Percentiles rank a stretch among this genome's conserved stretches.
These are phyloP conservation scores for Adenanthera pavonina DNA, from an alignment of 306 rosid species.

Conservation along the genomic window DNA sequence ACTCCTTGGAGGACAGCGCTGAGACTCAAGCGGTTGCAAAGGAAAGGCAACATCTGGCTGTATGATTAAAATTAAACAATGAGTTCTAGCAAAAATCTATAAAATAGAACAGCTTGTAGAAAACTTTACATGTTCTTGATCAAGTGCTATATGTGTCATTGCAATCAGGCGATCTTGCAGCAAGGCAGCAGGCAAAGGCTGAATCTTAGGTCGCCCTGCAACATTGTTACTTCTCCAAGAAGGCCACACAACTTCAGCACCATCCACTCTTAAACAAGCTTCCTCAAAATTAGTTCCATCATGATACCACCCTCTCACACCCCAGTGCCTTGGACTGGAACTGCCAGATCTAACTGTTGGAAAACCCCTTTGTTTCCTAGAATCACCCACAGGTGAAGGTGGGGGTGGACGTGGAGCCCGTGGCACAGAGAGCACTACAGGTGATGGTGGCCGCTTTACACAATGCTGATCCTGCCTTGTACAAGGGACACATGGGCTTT, in stretches of 20 bases:
- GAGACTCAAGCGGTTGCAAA: constrained; percentile 56
- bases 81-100: neutral
- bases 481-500: constrained; percentile 70
- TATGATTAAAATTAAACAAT: constrained; percentile 23
- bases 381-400: constrained; percentile 66
- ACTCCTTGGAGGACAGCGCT: constrained; percentile 51
- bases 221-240: constrained; percentile 64
- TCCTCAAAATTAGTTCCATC: constrained; percentile 73
- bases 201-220: constrained; percentile 58
- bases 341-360: constrained; percentile 79
- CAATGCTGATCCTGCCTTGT: constrained; percentile 63
- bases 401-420: constrained; percentile 70
- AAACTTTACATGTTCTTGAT: constrained; percentile 67
- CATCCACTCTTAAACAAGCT: constrained; percentile 62
- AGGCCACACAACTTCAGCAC: constrained; percentile 80
- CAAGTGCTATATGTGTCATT: constrained; percentile 66
- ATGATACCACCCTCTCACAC: constrained; percentile 70
- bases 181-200: constrained; percentile 65
- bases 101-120: neutral
- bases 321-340: constrained; percentile 83
- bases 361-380: constrained; percentile 70
- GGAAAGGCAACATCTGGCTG: constrained; percentile 81
- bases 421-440: constrained; percentile 71
- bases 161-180: constrained; percentile 68
- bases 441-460: constrained; percentile 71